These are phyloP conservation scores for Claviceps sp. DNA, from an alignment of 2,329 filamentous ascomycete species.

Conservation along the genomic window DNA sequence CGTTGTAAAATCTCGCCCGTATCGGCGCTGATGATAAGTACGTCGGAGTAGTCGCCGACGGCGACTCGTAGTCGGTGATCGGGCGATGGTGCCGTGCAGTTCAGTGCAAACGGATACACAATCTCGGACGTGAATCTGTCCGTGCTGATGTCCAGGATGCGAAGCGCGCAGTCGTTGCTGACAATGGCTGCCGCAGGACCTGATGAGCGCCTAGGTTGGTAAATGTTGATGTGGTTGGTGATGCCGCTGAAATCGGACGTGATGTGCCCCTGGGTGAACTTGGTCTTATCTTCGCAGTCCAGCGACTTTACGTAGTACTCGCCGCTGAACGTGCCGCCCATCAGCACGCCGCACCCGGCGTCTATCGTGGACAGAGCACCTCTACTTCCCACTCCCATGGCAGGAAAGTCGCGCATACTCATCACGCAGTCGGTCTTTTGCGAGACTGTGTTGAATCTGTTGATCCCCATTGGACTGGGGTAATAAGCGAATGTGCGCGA, in stretches of 20 bases:
- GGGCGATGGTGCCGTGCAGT: constrained; percentile 60
- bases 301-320: constrained; percentile 38
- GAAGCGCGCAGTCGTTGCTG: constrained; percentile 47
- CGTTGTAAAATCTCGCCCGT: constrained; percentile 43
- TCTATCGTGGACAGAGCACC: constrained; percentile 37
- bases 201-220: constrained; percentile 37
- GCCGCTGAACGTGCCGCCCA: constrained; percentile 45
- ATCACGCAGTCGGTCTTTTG: constrained; percentile 31
- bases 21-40: constrained; percentile 56
- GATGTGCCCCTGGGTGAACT: constrained; percentile 30
- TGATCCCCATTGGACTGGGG: constrained; percentile 34
- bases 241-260: constrained; percentile 40
- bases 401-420: constrained; percentile 24
- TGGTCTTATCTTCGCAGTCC: constrained; percentile 23
- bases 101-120: constrained; percentile 48
- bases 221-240: constrained; percentile 50
- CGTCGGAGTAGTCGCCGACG: constrained; percentile 55
- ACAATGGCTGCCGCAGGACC: constrained; percentile 44
- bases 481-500: constrained; percentile 45
- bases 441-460: constrained; percentile 38
- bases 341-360: constrained; percentile 38
- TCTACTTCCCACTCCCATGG: constrained; percentile 12
- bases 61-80: constrained; percentile 58
- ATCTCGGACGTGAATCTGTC: constrained; percentile 42
- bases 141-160: constrained; percentile 43